These are phyloP conservation scores for Beta vulgaris DNA, from an alignment of 148 eudicot genomes.

Conservation along the genomic window DNA sequence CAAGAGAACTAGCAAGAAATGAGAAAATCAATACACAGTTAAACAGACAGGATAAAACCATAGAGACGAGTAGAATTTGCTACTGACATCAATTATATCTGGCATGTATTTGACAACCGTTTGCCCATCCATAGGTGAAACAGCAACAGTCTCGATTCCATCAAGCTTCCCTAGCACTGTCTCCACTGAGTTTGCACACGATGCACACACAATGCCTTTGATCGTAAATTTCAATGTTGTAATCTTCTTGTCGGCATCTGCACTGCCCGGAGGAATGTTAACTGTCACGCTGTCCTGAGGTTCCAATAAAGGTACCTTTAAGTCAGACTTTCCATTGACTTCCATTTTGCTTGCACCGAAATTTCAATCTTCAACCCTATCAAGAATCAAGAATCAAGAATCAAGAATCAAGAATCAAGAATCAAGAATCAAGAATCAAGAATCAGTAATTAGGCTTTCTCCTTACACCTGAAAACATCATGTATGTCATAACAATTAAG, in stretches of 20 bases:
- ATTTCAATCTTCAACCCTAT: conserved; percentile 26
- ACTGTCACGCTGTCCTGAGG: conserved; percentile 41
- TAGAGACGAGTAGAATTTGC: background rate
- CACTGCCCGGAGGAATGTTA: conserved; percentile 28
- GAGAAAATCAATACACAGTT: background rate
- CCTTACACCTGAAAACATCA: background rate
- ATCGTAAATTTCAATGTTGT: conserved; percentile 49
- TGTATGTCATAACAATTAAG: background rate
- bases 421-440: background rate
- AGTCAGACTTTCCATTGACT: conserved; percentile 44
- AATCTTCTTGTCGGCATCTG: conserved; percentile 31
- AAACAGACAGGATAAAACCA: background rate
- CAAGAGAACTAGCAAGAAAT: background rate
- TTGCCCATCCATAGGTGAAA: conserved; percentile 75
- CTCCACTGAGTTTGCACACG: conserved; percentile 70
- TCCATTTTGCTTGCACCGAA: conserved; percentile 44
- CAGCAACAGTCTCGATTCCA: conserved; percentile 57
- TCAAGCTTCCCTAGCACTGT: conserved; percentile 50
- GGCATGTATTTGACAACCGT: conserved; percentile 67
- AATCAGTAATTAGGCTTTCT: background rate
- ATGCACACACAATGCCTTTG: conserved; percentile 65
- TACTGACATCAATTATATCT: conserved; percentile 52
- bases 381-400: background rate
- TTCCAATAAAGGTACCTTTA: conserved; percentile 56
- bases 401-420: background rate